These are phyloP conservation scores for Petasospora rhodanensis DNA, from an alignment of 1,139 yeast genomes.

Conservation along the genomic window DNA sequence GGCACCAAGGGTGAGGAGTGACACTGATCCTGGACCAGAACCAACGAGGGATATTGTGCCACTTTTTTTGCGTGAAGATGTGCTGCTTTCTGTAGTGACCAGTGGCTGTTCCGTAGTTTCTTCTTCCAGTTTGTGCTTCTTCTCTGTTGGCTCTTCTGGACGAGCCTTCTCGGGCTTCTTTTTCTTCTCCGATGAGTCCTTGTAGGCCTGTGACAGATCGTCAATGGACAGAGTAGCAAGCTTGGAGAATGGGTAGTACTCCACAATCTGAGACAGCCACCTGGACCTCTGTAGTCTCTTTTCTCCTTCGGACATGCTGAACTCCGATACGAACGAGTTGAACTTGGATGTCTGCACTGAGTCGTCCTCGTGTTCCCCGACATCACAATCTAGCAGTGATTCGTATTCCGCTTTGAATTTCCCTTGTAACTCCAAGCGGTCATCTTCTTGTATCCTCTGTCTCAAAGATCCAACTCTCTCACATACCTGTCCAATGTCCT, in stretches of 20 bases:
- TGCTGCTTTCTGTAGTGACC: neutral
- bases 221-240: conserved; percentile 54
- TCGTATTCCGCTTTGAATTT: conserved; percentile 18
- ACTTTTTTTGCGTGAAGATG: conserved; percentile 10
- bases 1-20: conserved; percentile 83
- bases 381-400: conserved; percentile 25
- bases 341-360: conserved; percentile 54
- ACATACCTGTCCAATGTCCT: conserved; percentile 66
- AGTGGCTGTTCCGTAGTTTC: neutral
- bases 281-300: conserved; percentile 60
- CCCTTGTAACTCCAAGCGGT: conserved; percentile 29
- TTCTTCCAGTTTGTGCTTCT: too few species aligned
- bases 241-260: conserved; percentile 74
- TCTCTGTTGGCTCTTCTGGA: neutral
- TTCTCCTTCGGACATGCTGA: conserved; percentile 48
- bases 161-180: too few species aligned
- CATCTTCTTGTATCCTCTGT: conserved; percentile 50
- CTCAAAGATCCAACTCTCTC: conserved; percentile 65
- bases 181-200: conserved; percentile 6
- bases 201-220: conserved; percentile 47
- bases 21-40: conserved; percentile 89
- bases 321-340: conserved; percentile 60
- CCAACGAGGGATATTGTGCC: conserved; percentile 82
- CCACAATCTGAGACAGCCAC: conserved; percentile 89
- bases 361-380: conserved; percentile 67